Percentiles rank a stretch among this genome's conserved stretches.
phyloP scores from a whole-genome alignment of 176 grass and related monocot genomes.

The Oryza glumipatula region DNA sequence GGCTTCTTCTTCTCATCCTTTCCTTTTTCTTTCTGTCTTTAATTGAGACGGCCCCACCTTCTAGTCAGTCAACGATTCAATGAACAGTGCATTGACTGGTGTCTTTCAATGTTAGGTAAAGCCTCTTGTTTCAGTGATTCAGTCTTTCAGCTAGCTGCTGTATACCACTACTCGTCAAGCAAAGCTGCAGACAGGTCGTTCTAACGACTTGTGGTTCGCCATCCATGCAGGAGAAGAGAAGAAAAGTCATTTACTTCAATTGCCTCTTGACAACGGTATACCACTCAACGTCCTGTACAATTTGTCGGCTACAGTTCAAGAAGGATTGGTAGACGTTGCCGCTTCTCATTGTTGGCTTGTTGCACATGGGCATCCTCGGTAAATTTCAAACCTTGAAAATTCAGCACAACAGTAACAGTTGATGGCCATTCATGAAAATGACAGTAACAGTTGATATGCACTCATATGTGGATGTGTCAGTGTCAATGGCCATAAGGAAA shows the following conservation, averaged over 20 bases:
- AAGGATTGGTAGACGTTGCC: not conserved
- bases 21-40: not conserved
- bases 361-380: not conserved
- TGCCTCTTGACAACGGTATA: not conserved
- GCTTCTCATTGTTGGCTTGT: not conserved
- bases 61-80: not conserved
- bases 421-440: not conserved
- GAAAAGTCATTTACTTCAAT: not conserved
- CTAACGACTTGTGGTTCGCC: not conserved
- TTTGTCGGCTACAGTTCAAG: not conserved
- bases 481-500: not conserved
- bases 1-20: not conserved
- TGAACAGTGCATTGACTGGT: not conserved
- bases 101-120: not conserved
- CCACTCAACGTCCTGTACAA: not conserved
- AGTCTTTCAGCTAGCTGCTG: not conserved
- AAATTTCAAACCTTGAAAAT: not conserved
- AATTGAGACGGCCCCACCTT: not conserved
- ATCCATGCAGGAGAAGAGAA: not conserved
- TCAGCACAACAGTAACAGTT: not conserved
- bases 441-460: not conserved
- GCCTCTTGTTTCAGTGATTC: not conserved
- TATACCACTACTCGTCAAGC: not conserved
- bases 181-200: not conserved
- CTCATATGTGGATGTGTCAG: not conserved